phyloP scores from a whole-genome alignment of 768 basidiomycete genomes.

The Lactifluus piperatus region DNA sequence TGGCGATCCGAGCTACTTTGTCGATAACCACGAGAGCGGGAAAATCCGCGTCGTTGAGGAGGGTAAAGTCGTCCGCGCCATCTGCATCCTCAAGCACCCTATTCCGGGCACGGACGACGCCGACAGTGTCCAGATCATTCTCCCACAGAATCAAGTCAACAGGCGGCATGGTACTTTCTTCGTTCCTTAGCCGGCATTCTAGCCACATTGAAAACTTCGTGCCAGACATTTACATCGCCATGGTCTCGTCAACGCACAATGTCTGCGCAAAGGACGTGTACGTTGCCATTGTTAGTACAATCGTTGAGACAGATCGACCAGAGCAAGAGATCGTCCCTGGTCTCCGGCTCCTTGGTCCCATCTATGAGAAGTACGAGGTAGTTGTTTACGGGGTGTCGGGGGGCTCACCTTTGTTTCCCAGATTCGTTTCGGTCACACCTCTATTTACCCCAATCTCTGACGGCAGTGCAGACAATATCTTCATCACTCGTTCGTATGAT shows the following conservation, averaged over 20 bases:
- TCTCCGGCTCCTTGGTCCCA: slow-evolving; percentile 82
- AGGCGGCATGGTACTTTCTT: slow-evolving; percentile 73
- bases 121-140: slow-evolving; percentile 95
- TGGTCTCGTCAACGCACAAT: slow-evolving; percentile 95
- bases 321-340: slow-evolving; percentile 91
- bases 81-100: slow-evolving; percentile 96
- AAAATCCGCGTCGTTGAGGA: slow-evolving; percentile 87
- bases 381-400: background rate
- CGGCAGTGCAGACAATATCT: slow-evolving; percentile 83
- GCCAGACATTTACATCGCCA: slow-evolving; percentile 95
- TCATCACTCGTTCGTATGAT: slow-evolving; percentile 96
- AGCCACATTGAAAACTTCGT: slow-evolving; percentile 5
- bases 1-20: slow-evolving; percentile 97
- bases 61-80: slow-evolving; percentile 90
- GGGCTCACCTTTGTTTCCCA: slow-evolving; percentile 25
- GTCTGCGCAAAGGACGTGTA: slow-evolving; percentile 94
- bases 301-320: slow-evolving; percentile 90
- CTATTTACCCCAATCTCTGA: slow-evolving; percentile 82
- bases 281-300: slow-evolving; percentile 96
- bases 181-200: background rate
- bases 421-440: slow-evolving; percentile 85
- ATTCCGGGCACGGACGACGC: slow-evolving; percentile 95
- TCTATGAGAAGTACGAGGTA: slow-evolving; percentile 78
- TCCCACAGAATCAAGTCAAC: slow-evolving; percentile 95
- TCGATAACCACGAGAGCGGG: slow-evolving; percentile 61